Conservation (phyloP, 2,329 filamentous ascomycete species). For the Graphiopsis chlorocephala region DNA sequence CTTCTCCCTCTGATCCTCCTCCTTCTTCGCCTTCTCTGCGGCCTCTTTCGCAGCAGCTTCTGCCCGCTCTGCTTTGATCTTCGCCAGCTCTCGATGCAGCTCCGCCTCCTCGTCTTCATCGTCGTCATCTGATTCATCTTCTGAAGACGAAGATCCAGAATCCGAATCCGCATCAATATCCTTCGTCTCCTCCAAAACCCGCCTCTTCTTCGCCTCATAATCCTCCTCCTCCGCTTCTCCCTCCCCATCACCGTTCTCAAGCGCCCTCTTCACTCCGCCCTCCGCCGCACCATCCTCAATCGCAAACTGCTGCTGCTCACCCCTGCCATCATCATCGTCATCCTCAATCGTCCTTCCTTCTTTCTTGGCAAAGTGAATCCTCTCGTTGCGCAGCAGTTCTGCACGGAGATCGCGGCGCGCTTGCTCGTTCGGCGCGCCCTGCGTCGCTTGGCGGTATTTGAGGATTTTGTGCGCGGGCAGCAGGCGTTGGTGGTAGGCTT, state of each 20-base stretch:
- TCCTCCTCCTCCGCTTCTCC: slow-evolving; percentile 57
- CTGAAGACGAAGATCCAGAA: slow-evolving; percentile 31
- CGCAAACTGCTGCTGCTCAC: slow-evolving; percentile 35
- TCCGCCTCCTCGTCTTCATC: slow-evolving; percentile 81
- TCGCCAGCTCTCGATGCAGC: slow-evolving; percentile 87
- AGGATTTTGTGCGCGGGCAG: slow-evolving; percentile 90
- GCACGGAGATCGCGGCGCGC: slow-evolving; percentile 76
- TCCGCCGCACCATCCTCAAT: slow-evolving; percentile 50
- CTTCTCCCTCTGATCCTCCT: slow-evolving; percentile 78
- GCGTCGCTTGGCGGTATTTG: slow-evolving; percentile 84
- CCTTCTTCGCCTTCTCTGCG: slow-evolving; percentile 72
- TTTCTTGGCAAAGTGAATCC: slow-evolving; percentile 81
- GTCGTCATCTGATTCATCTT: slow-evolving; percentile 65
- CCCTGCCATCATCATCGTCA: slow-evolving; percentile 24
- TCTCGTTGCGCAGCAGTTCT: slow-evolving; percentile 85
- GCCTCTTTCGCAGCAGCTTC: slow-evolving; percentile 81
- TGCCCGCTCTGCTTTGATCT: slow-evolving; percentile 83
- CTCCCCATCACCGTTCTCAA: slow-evolving; percentile 43
- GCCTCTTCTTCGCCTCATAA: slow-evolving; percentile 74
- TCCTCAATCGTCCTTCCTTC: slow-evolving; percentile 57
- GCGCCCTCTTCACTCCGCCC: slow-evolving; percentile 16
- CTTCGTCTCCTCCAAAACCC: slow-evolving; percentile 81
- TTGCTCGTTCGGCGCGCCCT: slow-evolving; percentile 76
- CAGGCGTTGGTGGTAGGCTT: slow-evolving; percentile 93
- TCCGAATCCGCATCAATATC: slow-evolving; percentile 83